Evolutionary conservation across 495 filamentous ascomycete species (phyloP), one percentile per base, ranked within the genome.

Genomic region (Tuber brumale): DNA sequence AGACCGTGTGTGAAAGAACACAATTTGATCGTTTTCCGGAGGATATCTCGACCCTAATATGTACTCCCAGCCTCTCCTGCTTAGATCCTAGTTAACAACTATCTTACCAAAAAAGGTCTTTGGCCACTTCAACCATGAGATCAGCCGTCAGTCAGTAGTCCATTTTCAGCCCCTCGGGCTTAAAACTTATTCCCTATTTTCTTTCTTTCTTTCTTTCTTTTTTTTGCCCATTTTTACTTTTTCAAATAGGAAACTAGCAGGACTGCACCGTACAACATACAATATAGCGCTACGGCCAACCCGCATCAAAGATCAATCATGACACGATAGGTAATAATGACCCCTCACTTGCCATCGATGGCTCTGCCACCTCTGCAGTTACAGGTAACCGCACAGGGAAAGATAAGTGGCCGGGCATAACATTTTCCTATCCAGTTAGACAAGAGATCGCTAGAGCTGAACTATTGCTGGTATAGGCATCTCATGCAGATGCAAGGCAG

Each of bases 381-480:
- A 66, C 57, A 66, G 31, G 57, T 66, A 66, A 66, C 57, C 57
- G 19, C 57, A 66, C 57, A 35, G 27, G 57, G 12, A 14, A 61
- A 31, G 57, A 35, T 35, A 31, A 18, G 27, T 66, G 14, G 57
- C 27, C 27, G 27, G 14, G 57, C 27, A 66, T 66, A 35, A 35
- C 27, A 66, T 66, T 66, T 66, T 66, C 57, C 27, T 66, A 66
- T 66, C 57, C 31, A 18, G 57, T 66, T 66, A 66, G 57, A 66
- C 4, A 35, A 12, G 27, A 35, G 27, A 66, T 66, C 27, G 27
- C 12, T 8, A 35, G 57, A 66, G 57, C 57, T 66, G 27, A 66
- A 27, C 57, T 35, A 3, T 27, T 66, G 16, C 57, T 66, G 27
- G 3, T 35, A 66, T 35, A 16, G 27, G 57, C 27, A 35, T 35